Evolutionary conservation across 2,329 filamentous ascomycete species (phyloP).

Genomic region (Fusarium lyarnte): DNA sequence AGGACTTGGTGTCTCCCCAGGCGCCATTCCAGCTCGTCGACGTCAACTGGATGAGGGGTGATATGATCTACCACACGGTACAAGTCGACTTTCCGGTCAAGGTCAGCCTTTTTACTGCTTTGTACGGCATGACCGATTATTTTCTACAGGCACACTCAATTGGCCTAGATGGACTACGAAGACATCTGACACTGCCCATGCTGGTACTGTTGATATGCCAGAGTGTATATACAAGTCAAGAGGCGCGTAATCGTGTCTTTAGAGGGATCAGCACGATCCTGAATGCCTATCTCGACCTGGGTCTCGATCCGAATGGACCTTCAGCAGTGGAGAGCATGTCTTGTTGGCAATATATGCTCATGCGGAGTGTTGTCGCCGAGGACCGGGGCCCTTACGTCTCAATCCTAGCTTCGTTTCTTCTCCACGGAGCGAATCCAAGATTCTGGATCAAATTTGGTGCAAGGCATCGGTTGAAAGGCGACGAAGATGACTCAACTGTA

Average conservation of each 20-base stretch:
- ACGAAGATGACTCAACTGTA: rapidly evolving
- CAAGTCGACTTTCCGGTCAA: rapidly evolving
- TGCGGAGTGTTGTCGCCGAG: rapidly evolving
- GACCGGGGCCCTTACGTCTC: neutral
- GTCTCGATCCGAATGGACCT: rapidly evolving
- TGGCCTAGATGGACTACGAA: neutral
- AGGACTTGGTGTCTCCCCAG: neutral
- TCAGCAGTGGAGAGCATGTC: neutral
- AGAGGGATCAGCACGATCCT: rapidly evolving
- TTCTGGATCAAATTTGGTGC: rapidly evolving
- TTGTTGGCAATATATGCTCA: neutral
- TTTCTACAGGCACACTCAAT: rapidly evolving
- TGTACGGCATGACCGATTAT: rapidly evolving
- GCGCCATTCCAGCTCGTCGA: rapidly evolving
- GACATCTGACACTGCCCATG: rapidly evolving
- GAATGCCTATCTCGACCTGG: rapidly evolving
- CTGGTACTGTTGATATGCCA: no score
- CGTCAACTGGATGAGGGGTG: rapidly evolving
- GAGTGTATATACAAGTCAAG: no score
- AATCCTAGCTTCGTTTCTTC: neutral
- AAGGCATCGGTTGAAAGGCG: rapidly evolving
- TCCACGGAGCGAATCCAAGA: neutral
- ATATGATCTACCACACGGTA: neutral
- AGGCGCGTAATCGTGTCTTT: neutral
- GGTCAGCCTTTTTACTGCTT: rapidly evolving